Evolutionary conservation across 2,329 filamentous ascomycete species (phyloP).

Genomic region (Penicillium polonicum): DNA sequence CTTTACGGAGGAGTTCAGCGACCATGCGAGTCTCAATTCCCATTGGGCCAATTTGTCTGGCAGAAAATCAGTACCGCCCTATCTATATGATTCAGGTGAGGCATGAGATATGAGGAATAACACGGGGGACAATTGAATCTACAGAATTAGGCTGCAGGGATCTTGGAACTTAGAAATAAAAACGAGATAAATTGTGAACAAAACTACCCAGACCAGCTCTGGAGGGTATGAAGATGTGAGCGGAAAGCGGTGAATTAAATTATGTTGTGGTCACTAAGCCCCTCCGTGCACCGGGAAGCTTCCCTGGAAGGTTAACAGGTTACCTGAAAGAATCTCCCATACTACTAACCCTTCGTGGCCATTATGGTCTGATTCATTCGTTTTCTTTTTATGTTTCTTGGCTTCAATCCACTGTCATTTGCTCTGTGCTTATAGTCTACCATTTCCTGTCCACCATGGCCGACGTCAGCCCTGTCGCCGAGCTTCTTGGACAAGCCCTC

Average conservation of each 20-base stretch:
- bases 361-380: conserved; percentile 17
- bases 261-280: background rate
- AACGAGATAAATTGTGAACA: too few species aligned
- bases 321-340: conserved; percentile 13
- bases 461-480: conserved; percentile 37
- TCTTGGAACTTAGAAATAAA: background rate
- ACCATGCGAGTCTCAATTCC: background rate
- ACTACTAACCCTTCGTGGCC: background rate
- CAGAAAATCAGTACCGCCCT: background rate
- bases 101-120: too few species aligned
- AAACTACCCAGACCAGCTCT: too few species aligned
- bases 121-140: too few species aligned
- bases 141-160: too few species aligned
- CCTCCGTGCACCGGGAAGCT: conserved; percentile 6
- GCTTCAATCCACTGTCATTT: background rate
- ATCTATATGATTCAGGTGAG: background rate
- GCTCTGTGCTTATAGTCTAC: background rate
- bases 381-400: background rate
- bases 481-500: conserved; percentile 42
- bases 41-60: background rate
- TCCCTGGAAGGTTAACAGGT: conserved; percentile 14
- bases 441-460: conserved; percentile 26
- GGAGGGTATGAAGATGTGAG: background rate
- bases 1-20: background rate
- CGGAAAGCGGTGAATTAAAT: background rate